phyloP scores from a whole-genome alignment of 2,329 filamentous ascomycete species.

The Tolypocladium ovalisporum region DNA sequence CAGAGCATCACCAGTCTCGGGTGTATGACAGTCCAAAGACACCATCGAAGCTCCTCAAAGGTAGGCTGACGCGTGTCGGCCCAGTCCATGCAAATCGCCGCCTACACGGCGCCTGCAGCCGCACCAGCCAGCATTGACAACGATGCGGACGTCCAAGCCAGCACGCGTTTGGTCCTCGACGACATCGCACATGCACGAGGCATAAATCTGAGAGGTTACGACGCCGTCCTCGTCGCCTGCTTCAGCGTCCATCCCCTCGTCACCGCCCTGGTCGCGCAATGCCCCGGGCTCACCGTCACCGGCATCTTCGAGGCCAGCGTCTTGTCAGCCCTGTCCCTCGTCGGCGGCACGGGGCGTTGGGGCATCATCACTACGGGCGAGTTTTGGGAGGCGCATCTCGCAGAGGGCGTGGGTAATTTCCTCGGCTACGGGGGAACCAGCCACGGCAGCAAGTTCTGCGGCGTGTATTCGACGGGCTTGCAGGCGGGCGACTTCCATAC shows the following conservation, averaged over 20 bases:
- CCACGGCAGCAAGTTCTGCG: conserved; percentile 50
- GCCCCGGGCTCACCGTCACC: conserved; percentile 12
- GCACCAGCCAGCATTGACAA: conserved; percentile 72
- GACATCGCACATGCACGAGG: conserved; percentile 30
- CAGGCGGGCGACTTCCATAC: conserved; percentile 71
- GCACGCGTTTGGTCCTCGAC: conserved; percentile 49
- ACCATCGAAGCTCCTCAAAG: not conserved
- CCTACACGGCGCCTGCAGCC: conserved; percentile 53
- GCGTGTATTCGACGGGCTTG: conserved; percentile 73
- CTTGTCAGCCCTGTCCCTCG: conserved; percentile 46
- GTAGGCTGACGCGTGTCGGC: not conserved
- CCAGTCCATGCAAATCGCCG: conserved; percentile 39
- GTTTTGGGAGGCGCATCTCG: conserved; percentile 69
- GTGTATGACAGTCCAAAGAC: conserved; percentile 6
- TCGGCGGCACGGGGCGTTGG: conserved; percentile 40
- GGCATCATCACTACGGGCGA: conserved; percentile 83
- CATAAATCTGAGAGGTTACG: conserved; percentile 35
- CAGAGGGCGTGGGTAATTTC: conserved; percentile 51
- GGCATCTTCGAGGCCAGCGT: conserved; percentile 88
- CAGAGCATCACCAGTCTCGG: conserved; percentile 14
- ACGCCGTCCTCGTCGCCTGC: conserved; percentile 79
- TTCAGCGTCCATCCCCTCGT: conserved; percentile 80
- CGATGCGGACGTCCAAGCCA: conserved; percentile 53
- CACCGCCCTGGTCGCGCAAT: conserved; percentile 32
- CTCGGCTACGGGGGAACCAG: conserved; percentile 38